Percentiles rank a stretch among this genome's conserved stretches.
These are phyloP conservation scores for Ophiostoma quercus DNA, from an alignment of 2,329 filamentous ascomycete species.

Conservation along the genomic window DNA sequence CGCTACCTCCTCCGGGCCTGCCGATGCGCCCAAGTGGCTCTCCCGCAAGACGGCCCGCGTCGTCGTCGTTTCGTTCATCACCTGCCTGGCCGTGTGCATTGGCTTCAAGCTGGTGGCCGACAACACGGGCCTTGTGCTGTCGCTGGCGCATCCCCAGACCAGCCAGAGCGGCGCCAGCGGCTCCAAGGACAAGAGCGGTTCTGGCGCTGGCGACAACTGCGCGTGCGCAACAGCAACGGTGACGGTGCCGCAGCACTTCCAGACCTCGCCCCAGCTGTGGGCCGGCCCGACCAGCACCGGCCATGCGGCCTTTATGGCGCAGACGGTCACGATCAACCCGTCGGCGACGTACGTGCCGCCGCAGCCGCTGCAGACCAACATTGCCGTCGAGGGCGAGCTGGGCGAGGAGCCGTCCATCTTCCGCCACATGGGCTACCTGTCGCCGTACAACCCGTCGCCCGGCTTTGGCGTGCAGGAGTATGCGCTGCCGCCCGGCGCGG, in stretches of 20 bases:
- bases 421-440: constrained; percentile 60
- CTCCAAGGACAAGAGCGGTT: not conserved
- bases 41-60: constrained; percentile 25
- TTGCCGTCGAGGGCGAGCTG: constrained; percentile 58
- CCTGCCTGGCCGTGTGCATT: constrained; percentile 28
- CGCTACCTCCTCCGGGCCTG: not conserved
- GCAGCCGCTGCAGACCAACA: constrained; percentile 63
- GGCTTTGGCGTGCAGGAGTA: constrained; percentile 73
- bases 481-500: constrained; percentile 58
- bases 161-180: not conserved
- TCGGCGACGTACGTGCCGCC: constrained; percentile 62
- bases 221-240: constrained; percentile 15
- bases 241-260: constrained; percentile 56
- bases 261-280: constrained; percentile 56
- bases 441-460: constrained; percentile 64
- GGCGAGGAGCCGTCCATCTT: constrained; percentile 61
- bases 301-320: constrained; percentile 61
- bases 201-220: not conserved
- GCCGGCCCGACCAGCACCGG: constrained; percentile 67
- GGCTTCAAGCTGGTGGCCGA: constrained; percentile 29
- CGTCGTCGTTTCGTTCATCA: constrained; percentile 27
- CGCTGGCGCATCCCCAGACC: not conserved
- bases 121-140: constrained; percentile 26
- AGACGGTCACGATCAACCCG: constrained; percentile 64
- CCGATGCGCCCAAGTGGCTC: constrained; percentile 21